A percentile compares a stretch with the other conserved stretches of the same genome.
phyloP scores from a whole-genome alignment of 768 basidiomycete genomes.

The Boletales sp. region DNA sequence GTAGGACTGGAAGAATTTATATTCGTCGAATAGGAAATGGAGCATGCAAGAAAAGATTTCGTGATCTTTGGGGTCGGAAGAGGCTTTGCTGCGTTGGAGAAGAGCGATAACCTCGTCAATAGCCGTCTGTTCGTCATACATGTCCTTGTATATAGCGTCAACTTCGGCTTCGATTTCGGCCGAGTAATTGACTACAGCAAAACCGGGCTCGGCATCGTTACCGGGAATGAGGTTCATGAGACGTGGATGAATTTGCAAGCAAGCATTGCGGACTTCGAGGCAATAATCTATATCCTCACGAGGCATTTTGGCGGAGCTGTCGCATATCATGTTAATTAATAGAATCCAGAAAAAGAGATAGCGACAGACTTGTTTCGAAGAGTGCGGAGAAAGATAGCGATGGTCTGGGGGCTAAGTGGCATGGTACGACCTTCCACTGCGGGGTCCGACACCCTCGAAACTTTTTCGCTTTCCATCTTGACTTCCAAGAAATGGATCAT shows the following conservation, averaged over 20 bases:
- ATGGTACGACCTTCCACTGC: constrained; percentile 77
- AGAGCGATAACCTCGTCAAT: constrained; percentile 92
- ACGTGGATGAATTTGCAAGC: constrained; percentile 92
- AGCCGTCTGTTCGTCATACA: constrained; percentile 94
- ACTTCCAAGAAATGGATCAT: constrained; percentile 86
- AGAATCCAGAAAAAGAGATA: not conserved
- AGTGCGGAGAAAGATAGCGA: constrained; percentile 88
- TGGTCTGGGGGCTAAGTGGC: constrained; percentile 81
- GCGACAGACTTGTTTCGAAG: constrained; percentile 73
- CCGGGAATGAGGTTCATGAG: constrained; percentile 91
- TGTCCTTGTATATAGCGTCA: constrained; percentile 93
- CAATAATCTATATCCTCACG: constrained; percentile 81
- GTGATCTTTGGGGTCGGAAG: constrained; percentile 80
- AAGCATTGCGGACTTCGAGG: constrained; percentile 87
- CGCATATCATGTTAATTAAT: constrained; percentile 8
- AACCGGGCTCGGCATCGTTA: constrained; percentile 86
- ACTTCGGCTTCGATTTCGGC: constrained; percentile 90
- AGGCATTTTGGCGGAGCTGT: constrained; percentile 68
- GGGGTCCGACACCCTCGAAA: constrained; percentile 71
- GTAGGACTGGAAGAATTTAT: constrained; percentile 98
- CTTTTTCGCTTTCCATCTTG: constrained; percentile 91
- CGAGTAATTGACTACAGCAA: constrained; percentile 83
- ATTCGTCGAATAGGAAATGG: constrained; percentile 99
- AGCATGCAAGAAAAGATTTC: constrained; percentile 99
- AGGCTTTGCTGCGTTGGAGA: constrained; percentile 82